Evolutionary conservation across 768 basidiomycete species (phyloP), one percentile per base, ranked within the genome.

Genomic region (Lactifluus piperatus): DNA sequence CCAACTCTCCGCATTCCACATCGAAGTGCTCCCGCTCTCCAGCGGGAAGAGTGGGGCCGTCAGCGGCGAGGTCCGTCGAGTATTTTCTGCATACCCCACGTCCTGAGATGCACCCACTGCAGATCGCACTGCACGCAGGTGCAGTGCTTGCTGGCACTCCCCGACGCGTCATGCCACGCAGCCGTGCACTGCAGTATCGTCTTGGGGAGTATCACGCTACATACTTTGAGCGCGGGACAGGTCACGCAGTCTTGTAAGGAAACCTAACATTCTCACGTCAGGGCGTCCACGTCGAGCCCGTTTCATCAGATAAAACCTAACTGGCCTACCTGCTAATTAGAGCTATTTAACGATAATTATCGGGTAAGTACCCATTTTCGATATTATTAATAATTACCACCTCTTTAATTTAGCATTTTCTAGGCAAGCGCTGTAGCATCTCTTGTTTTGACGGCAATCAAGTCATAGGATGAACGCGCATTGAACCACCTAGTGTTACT

Each of bases 21-120:
- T 91, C 4, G 88, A 91, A 58, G 83, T 91, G 2, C 75, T 78
- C 41, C 81, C 88, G 0, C 74, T 92, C 7, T 75, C 83, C 1
- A 90, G 85, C 62, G 89, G 89, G 5, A 75, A 83, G 26, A 91
- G 90, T 61, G 88, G 88, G 3, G 76, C 82, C 22, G 85, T 92
- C 29, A 88, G 82, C 58, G 90, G 89, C 20, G 85, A 90, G 77
- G 89, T 87, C 51, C 20, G 75, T 16, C 13, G 20, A 53, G 7
- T 37, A 27, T 16, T 43, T 27, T 48, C 32, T 39, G 9, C 32
- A 14, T 45, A 18, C 13, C 30, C 13, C 16, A 14, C 32, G 43
- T n/a, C 10, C 0, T 52, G 20, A 39, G 32, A 41, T 34, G 60
- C n/a, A 4, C 14, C 4, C 39, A 20, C 18, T n/a, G 37, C 26